Evolutionary conservation across 768 basidiomycete species (phyloP).

Genomic region (Pisolithus albus): DNA sequence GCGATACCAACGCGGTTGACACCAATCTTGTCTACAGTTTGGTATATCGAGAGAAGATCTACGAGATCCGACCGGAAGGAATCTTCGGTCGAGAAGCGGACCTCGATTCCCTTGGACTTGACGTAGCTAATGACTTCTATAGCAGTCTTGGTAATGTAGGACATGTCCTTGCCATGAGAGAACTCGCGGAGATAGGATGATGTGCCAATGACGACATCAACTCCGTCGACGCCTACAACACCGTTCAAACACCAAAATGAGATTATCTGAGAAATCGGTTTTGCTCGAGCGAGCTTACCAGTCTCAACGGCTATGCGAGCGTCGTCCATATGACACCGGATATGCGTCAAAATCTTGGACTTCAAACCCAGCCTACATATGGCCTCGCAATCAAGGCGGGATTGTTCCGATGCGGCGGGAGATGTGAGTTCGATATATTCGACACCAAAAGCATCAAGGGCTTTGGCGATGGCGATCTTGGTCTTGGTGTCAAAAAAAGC

Average conservation of each 20-base stretch:
- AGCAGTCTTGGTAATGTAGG: slow-evolving; percentile 98
- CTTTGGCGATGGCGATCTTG: slow-evolving; percentile 98
- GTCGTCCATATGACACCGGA: slow-evolving; percentile 99
- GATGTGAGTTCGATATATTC: slow-evolving; percentile 99
- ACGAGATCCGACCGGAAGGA: slow-evolving; percentile 99
- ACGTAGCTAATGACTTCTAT: slow-evolving; percentile 99
- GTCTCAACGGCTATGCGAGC: slow-evolving; percentile 98
- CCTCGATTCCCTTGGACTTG: slow-evolving; percentile 99
- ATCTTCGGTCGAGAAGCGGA: slow-evolving; percentile 99
- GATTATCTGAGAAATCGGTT: background rate
- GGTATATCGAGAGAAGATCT: slow-evolving; percentile 97
- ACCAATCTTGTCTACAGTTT: slow-evolving; percentile 98
- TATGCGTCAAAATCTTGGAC: slow-evolving; percentile 96
- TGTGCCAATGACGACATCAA: slow-evolving; percentile 98
- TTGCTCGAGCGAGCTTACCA: slow-evolving; percentile 40
- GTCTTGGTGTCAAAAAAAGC: slow-evolving; percentile 99
- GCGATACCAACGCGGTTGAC: slow-evolving; percentile 99
- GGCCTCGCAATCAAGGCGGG: slow-evolving; percentile 87
- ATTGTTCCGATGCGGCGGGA: slow-evolving; percentile 95
- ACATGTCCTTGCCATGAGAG: slow-evolving; percentile 99
- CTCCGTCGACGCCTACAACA: slow-evolving; percentile 85
- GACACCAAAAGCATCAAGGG: slow-evolving; percentile 97
- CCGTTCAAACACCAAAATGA: background rate
- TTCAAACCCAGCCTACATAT: slow-evolving; percentile 99
- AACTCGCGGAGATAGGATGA: slow-evolving; percentile 99